Evolutionary conservation across 2,329 filamentous ascomycete genomes (phyloP).

Genomic region (Raffaelea albimanens): DNA sequence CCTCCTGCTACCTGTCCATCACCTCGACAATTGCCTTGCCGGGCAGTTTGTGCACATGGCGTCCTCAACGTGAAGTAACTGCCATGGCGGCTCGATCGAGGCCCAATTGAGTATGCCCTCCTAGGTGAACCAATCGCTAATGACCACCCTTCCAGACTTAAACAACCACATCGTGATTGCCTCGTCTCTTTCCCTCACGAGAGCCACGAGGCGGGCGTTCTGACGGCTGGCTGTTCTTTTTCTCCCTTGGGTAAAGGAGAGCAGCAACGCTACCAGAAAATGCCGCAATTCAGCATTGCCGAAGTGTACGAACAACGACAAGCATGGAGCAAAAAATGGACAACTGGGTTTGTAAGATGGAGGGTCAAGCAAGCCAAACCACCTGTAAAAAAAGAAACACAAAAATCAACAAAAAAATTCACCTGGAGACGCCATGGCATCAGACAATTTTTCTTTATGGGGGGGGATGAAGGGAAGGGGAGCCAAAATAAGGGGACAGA

Average conservation of each 20-base stretch:
- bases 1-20: neutral
- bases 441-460: neutral
- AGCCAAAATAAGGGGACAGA: too few relatives aligned
- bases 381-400: neutral
- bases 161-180: slow-evolving; percentile 6
- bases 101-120: too few relatives aligned
- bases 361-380: slow-evolving; percentile 2
- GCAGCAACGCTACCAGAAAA: neutral
- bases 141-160: slow-evolving; percentile 6
- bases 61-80: too few relatives aligned
- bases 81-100: too few relatives aligned
- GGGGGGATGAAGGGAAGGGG: too few relatives aligned
- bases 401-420: neutral
- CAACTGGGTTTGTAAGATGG: neutral
- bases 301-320: slow-evolving; percentile 8
- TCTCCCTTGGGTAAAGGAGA: neutral
- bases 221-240: slow-evolving; percentile 5
- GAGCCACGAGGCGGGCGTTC: slow-evolving; percentile 9
- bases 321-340: neutral
- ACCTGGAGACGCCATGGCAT: neutral
- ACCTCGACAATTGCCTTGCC: neutral
- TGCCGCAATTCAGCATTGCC: slow-evolving; percentile 6
- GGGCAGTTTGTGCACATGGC: too few relatives aligned
- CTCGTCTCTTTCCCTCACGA: slow-evolving; percentile 8
- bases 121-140: neutral